These are phyloP conservation scores for Sporothrix brasiliensis DNA, from an alignment of 2,329 filamentous ascomycete genomes.

Conservation along the genomic window DNA sequence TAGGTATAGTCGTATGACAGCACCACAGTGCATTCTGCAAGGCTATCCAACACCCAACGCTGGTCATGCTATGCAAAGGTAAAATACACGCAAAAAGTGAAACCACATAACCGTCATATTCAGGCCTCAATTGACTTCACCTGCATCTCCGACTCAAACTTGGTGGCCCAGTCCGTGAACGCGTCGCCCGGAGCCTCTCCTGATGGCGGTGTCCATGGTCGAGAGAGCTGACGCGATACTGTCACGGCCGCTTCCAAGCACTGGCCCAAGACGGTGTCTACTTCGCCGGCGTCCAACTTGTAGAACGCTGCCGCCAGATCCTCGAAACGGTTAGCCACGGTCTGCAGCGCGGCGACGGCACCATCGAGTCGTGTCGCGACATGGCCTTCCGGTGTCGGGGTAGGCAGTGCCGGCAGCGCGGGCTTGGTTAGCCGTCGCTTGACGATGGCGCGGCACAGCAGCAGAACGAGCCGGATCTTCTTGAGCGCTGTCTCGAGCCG, in stretches of 20 bases:
- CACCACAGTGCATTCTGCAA: background rate
- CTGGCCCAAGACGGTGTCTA: slow-evolving; percentile 60
- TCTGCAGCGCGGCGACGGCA: slow-evolving; percentile 58
- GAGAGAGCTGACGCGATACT: slow-evolving; percentile 58
- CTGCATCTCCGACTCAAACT: slow-evolving; percentile 48
- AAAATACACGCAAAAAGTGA: background rate
- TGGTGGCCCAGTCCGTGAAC: slow-evolving; percentile 75
- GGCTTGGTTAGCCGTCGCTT: slow-evolving; percentile 68
- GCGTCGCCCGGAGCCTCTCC: slow-evolving; percentile 63
- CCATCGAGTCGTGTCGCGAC: slow-evolving; percentile 56
- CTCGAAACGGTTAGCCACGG: slow-evolving; percentile 68
- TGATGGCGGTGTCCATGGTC: slow-evolving; percentile 56
- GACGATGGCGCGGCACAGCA: slow-evolving; percentile 69
- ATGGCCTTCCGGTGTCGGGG: slow-evolving; percentile 35
- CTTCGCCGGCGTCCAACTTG: slow-evolving; percentile 61
- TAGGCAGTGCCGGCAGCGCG: slow-evolving; percentile 53
- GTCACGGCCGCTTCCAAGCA: slow-evolving; percentile 63
- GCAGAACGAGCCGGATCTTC: slow-evolving; percentile 65
- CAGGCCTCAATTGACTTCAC: background rate
- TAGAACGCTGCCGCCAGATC: slow-evolving; percentile 75
- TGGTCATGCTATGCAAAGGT: background rate
- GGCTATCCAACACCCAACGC: background rate
- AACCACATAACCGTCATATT: background rate
- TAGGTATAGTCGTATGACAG: background rate
- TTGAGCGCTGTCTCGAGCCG: slow-evolving; percentile 66